Percentiles rank a stretch among this genome's conserved stretches.
phyloP scores from a whole-genome alignment of 306 rosid species.

The Adenanthera pavonina region DNA sequence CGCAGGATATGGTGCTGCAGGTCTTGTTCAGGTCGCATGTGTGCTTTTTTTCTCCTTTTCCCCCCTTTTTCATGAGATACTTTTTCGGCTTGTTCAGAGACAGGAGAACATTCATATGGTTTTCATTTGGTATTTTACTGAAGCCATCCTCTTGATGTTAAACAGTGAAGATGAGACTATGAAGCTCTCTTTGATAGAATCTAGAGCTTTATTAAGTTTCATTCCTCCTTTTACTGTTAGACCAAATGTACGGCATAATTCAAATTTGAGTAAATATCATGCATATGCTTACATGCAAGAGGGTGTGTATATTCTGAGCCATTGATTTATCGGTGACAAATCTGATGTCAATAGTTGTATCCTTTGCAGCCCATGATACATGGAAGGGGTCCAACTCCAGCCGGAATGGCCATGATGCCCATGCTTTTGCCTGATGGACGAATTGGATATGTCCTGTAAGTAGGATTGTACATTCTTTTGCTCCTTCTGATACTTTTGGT shows the following conservation, averaged over 20 bases:
- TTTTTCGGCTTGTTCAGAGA: slow-evolving; percentile 20
- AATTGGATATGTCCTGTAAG: slow-evolving; percentile 96
- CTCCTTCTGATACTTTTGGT: not conserved
- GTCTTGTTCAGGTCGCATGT: slow-evolving; percentile 73
- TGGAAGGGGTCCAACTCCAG: slow-evolving; percentile 81
- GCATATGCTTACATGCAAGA: slow-evolving; percentile 8
- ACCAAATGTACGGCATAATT: not conserved
- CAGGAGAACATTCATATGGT: slow-evolving; percentile 20
- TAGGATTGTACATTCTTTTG: slow-evolving; percentile 21
- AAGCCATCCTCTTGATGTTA: slow-evolving; percentile 2
- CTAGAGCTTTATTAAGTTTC: slow-evolving; percentile 17
- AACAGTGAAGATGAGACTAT: slow-evolving; percentile 12
- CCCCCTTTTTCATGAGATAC: slow-evolving; percentile 9
- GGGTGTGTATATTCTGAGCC: slow-evolving; percentile 19
- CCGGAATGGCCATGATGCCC: slow-evolving; percentile 98
- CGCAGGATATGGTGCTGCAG: slow-evolving; percentile 74
- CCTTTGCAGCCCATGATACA: slow-evolving; percentile 77
- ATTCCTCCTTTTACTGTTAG: not conserved
- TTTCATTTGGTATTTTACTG: slow-evolving; percentile 9
- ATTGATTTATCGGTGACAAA: slow-evolving; percentile 16
- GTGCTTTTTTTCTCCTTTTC: not conserved
- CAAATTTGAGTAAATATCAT: slow-evolving; percentile 23
- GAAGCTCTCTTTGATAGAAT: not conserved
- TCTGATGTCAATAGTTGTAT: slow-evolving; percentile 35
- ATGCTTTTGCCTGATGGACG: slow-evolving; percentile 96